Percentiles rank a stretch among this genome's conserved stretches.
phyloP scores from a whole-genome alignment of 129 eudicot species.

The Saposhnikovia divaricata region DNA sequence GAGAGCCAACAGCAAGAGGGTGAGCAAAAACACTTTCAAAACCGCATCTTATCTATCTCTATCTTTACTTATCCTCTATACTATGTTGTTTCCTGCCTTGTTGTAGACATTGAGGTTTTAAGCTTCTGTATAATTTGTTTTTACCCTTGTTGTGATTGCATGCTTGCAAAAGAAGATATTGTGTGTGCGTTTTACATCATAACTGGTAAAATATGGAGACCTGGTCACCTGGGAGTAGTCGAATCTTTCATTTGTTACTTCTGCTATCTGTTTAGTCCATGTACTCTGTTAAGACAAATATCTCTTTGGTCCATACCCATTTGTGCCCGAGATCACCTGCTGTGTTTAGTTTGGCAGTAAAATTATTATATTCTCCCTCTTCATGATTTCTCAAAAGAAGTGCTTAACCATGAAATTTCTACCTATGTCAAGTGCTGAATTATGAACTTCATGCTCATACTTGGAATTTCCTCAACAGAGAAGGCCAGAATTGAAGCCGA shows the following conservation, averaged over 20 bases:
- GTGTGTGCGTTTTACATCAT: not conserved
- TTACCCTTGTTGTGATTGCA: not conserved
- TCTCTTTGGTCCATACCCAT: not conserved
- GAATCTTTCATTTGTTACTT: not conserved
- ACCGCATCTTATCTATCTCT: not conserved
- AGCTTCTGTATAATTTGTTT: not conserved
- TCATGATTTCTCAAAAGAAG: not conserved
- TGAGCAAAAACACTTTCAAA: not conserved
- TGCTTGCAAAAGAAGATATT: not conserved
- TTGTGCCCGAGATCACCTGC: not conserved
- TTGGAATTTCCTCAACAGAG: slow-evolving; percentile 20
- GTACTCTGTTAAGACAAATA: not conserved
- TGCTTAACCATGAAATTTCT: not conserved
- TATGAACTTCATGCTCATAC: not conserved
- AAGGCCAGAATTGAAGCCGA: slow-evolving; percentile 40
- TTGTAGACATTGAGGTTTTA: not conserved
- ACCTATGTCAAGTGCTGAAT: not conserved
- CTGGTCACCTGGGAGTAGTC: not conserved
- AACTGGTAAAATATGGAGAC: not conserved
- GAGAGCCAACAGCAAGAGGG: slow-evolving; percentile 43
- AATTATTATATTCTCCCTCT: not conserved
- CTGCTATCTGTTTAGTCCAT: not conserved
- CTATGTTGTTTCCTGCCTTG: not conserved
- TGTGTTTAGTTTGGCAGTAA: slow-evolving; percentile 1
- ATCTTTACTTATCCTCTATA: not conserved